Base-by-base conservation (phyloP, 2,329 filamentous ascomycete genomes). In the Aspergillus tanneri region DNA sequence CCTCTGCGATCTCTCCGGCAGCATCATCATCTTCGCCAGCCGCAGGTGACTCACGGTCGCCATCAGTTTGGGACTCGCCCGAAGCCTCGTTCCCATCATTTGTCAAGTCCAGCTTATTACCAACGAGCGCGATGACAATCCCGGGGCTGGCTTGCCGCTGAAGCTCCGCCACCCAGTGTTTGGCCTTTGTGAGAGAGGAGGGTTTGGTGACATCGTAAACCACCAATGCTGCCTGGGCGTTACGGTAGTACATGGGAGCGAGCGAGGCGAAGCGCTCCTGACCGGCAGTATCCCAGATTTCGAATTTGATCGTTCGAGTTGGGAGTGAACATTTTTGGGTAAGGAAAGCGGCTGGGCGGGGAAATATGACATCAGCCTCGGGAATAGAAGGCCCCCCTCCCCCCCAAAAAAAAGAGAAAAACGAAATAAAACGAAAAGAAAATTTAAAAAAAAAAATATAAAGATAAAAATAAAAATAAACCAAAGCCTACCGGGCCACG, bases 171-270 rank as follows among this genome's bases (percentile, higher is more conserved):
- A 99, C 91, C 92, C 92, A 99, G 79, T 97, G 92, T 76, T 95
- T 95, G 44, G 93, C 93, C 77, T 99, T 97, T 72, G 90, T 84
- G 60, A 99, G 85, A 39, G 90, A 96, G 41, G 90, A 93, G 35
- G 91, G 88, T 73, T 97, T 97, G 54, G 93, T 99, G 63, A 99
- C 85, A 69, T 99, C 92, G 82, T 97, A 99, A 69, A 97, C 92
- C 54, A 99, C 92, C 59, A 99, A 87, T 11, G 93, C 93, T 56
- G 91, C 90, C 76, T 97, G 92, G 43, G 93, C 93, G 70, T 99
- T 97, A 73, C 92, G 90, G 79, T 97, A 97, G 81, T 99, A 99
- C 93, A 97, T 97, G 63, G 92, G 93, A 43, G 93, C 93, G 52
- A 97, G 83, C 43, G 88, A 95, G 62, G 92, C 92, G 68, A 97